These are phyloP conservation scores for Balansia obtecta DNA, from an alignment of 2,329 filamentous ascomycete species.

Conservation along the genomic window DNA sequence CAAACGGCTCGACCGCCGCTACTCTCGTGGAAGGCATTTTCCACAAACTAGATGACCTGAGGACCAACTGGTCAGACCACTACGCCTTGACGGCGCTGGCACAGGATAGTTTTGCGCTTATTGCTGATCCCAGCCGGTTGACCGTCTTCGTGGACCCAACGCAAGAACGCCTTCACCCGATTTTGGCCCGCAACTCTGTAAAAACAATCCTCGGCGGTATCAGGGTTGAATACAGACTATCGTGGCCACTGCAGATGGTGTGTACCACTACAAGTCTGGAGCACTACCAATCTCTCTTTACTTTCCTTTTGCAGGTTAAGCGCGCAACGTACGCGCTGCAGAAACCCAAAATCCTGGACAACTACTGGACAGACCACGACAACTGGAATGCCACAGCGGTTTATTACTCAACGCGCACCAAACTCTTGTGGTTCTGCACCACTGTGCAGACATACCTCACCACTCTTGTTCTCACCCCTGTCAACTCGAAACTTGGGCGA, in stretches of 20 bases:
- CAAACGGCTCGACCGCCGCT: slow-evolving; percentile 56
- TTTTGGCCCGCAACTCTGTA: slow-evolving; percentile 44
- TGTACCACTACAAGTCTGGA: slow-evolving; percentile 51
- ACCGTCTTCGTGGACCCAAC: slow-evolving; percentile 39
- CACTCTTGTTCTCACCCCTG: slow-evolving; percentile 55
- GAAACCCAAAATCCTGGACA: slow-evolving; percentile 33
- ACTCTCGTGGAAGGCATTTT: slow-evolving; percentile 60
- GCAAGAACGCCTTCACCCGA: slow-evolving; percentile 27
- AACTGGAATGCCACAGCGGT: slow-evolving; percentile 30
- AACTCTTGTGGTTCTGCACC: slow-evolving; percentile 67
- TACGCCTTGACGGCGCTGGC: slow-evolving; percentile 70
- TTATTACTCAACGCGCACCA: slow-evolving; percentile 52
- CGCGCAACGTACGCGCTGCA: slow-evolving; percentile 58
- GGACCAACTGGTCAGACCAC: slow-evolving; percentile 60
- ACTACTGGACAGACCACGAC: slow-evolving; percentile 24
- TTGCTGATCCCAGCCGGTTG: slow-evolving; percentile 49
- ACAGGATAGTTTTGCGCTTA: slow-evolving; percentile 54
- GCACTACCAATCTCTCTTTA: slow-evolving; percentile 61
- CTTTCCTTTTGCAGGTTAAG: slow-evolving; percentile 65
- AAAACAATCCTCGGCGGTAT: slow-evolving; percentile 44
- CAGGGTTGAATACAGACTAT: slow-evolving; percentile 54
- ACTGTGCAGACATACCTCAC: slow-evolving; percentile 65
- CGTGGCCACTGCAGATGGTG: slow-evolving; percentile 59
- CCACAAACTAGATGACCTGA: slow-evolving; percentile 53
- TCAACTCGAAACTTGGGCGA: slow-evolving; percentile 41